A percentile compares a stretch with the other conserved stretches of the same genome.
phyloP scores from a whole-genome alignment of 495 filamentous ascomycete species.

The Penicillium ucsense region DNA sequence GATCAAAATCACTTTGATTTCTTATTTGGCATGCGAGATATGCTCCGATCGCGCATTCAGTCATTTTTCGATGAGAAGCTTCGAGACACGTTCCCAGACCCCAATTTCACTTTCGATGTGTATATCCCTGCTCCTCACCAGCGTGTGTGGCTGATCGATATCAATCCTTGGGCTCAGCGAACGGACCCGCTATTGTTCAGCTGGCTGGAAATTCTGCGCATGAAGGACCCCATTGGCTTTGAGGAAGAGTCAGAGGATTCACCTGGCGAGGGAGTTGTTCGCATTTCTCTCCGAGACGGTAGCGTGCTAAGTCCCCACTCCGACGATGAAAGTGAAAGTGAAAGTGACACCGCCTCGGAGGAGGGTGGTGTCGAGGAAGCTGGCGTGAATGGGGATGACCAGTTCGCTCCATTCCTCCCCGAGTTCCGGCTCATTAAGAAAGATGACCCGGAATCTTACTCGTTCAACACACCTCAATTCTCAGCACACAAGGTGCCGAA shows the following conservation, averaged over 20 bases:
- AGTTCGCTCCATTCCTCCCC: conserved; percentile 52
- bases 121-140: conserved; percentile 75
- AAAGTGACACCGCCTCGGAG: conserved; percentile 6
- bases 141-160: conserved; percentile 77
- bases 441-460: conserved; percentile 79
- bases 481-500: conserved; percentile 91
- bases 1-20: conserved; percentile 88
- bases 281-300: conserved; percentile 29
- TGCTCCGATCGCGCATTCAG: conserved; percentile 51
- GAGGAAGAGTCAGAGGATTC: conserved; percentile 22
- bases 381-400: conserved; percentile 40
- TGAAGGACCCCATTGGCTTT: conserved; percentile 45
- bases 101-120: conserved; percentile 77
- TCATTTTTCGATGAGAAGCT: conserved; percentile 66
- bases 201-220: conserved; percentile 76
- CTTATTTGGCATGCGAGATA: conserved; percentile 51
- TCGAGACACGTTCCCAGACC: conserved; percentile 69
- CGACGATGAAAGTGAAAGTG: conserved; percentile 2
- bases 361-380: conserved; percentile 32
- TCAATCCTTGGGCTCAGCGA: conserved; percentile 88
- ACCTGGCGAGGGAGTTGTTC: conserved; percentile 25
- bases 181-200: conserved; percentile 86
- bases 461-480: conserved; percentile 76
- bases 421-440: conserved; percentile 75
- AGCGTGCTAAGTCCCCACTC: conserved; percentile 7